Percentiles rank a stretch among this genome's conserved stretches.
These are phyloP conservation scores for Lachancea sp. DNA, from an alignment of 805 yeast genomes.

Conservation along the genomic window DNA sequence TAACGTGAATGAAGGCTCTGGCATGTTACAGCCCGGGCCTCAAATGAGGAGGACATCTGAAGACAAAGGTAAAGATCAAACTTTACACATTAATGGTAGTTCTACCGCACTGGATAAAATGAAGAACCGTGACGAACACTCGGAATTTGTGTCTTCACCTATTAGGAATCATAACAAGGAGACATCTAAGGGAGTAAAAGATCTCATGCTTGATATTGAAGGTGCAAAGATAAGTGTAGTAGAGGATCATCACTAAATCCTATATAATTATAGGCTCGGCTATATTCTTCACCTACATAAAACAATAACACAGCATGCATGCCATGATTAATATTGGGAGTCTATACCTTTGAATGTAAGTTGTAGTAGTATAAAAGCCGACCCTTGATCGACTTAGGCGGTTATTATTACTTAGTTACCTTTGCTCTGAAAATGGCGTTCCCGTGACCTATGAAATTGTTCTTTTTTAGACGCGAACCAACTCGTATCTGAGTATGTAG, in stretches of 20 bases:
- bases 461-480: too few relatives aligned
- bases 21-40: slow-evolving; percentile 1
- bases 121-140: slow-evolving; percentile 6
- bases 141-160: slow-evolving; percentile 26
- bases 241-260: slow-evolving; percentile 15
- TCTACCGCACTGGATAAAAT: slow-evolving; percentile 1
- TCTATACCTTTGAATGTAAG: too few relatives aligned
- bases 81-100: slow-evolving; percentile 7
- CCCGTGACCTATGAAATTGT: too few relatives aligned
- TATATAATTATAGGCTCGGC: too few relatives aligned
- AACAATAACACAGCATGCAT: background rate
- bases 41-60: slow-evolving; percentile 1
- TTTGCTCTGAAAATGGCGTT: too few relatives aligned
- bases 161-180: slow-evolving; percentile 18
- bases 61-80: slow-evolving; percentile 1
- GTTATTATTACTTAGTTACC: too few relatives aligned
- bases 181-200: slow-evolving; percentile 13
- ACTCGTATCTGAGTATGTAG: too few relatives aligned
- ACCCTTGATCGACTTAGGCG: too few relatives aligned
- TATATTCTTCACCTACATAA: background rate
- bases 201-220: slow-evolving; percentile 28
- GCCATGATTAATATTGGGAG: too few relatives aligned
- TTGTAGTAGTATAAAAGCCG: too few relatives aligned
- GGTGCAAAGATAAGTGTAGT: slow-evolving; percentile 28
- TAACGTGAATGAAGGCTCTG: background rate